Base-by-base conservation (phyloP, 2,329 filamentous ascomycete species). In the Fusarium sp. region DNA sequence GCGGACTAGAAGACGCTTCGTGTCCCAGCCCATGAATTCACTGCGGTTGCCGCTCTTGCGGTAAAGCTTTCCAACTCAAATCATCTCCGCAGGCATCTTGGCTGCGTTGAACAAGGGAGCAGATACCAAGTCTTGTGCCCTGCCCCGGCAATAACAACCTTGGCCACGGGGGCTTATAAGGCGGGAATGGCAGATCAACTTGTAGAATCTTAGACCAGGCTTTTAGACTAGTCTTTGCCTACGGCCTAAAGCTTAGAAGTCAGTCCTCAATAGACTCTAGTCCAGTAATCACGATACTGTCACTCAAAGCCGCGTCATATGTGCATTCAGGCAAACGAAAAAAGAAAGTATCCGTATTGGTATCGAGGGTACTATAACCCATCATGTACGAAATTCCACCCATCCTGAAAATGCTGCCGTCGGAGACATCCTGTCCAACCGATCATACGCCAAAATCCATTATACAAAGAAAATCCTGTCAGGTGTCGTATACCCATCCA, bases 391-490 rank as follows among this genome's bases (percentile, higher is more conserved):
- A 43, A 55, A 24, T 49, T n/a, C 29, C 22, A 49, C 22, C 34
- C 49, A 20, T 27, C 24, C 47, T 20, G 22, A 53, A 53, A 29
- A 67, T 44, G 52, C 51, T 45, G n/a, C 29, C 56, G 24, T 43
- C 30, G 32, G 16, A 58, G 16, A 49, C 27, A 22, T 43, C 20
- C 40, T 20, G 44, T 25, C 47, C 29, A 38, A 38, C 34, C 18
- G 5, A 34, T 38, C 44, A 32, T 18, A 51, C 63, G 53, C 62
- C 46, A 38, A 59, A 60, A 47, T 32, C 24, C n/a, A 65, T 24
- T 38, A 52, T 29, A 69, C 58, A 70, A 67, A 59, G 25, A 34
- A 63, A 70, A 64, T 44, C 34, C 47, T 43, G 38, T 67, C 43
- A 62, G 53, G 30, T 67, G 41, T 30, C 40, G 44, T 56, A 18